Percentiles rank a stretch among this genome's conserved stretches.
These are phyloP conservation scores for Torulaspora franciscae DNA, from an alignment of 805 yeast species.

Conservation along the genomic window DNA sequence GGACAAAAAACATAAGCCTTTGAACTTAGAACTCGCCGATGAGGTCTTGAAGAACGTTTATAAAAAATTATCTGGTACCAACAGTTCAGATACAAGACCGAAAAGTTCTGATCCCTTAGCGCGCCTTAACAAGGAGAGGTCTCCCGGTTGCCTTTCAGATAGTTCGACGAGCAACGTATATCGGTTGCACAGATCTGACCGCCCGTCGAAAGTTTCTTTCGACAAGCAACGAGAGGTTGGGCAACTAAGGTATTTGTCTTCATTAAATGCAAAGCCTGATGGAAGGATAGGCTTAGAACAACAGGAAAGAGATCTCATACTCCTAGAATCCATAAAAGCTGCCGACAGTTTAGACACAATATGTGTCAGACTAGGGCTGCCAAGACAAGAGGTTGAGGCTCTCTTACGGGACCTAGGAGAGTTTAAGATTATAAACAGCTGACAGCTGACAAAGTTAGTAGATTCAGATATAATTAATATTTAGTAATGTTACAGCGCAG, in stretches of 20 bases:
- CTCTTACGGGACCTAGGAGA: conserved; percentile 46
- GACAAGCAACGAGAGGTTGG: conserved; percentile 17
- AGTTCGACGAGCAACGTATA: conserved; percentile 8
- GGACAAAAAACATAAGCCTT: conserved; percentile 5
- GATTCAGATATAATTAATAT: conserved; percentile 1
- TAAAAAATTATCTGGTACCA: conserved; percentile 24
- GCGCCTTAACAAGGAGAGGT: conserved; percentile 6
- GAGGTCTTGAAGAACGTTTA: conserved; percentile 28
- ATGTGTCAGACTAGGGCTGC: conserved; percentile 61
- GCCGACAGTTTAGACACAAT: conserved; percentile 59
- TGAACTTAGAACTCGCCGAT: conserved; percentile 28
- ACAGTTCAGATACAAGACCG: neutral
- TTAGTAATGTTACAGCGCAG: conserved; percentile 10
- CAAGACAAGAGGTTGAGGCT: conserved; percentile 51
- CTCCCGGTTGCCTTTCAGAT: conserved; percentile 12
- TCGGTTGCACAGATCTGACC: conserved; percentile 11
- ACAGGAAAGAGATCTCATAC: conserved; percentile 20
- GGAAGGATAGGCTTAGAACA: conserved; percentile 18
- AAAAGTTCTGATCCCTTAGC: conserved; percentile 2
- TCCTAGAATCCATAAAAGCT: conserved; percentile 46
- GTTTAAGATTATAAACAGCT: conserved; percentile 44
- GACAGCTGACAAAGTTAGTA: conserved; percentile 21
- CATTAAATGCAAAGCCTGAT: conserved; percentile 3
- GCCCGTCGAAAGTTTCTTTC: conserved; percentile 26
- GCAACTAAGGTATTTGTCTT: neutral